Base-by-base conservation (phyloP, 2,329 filamentous ascomycete genomes). In the Purpureocillium takamizusanense region DNA sequence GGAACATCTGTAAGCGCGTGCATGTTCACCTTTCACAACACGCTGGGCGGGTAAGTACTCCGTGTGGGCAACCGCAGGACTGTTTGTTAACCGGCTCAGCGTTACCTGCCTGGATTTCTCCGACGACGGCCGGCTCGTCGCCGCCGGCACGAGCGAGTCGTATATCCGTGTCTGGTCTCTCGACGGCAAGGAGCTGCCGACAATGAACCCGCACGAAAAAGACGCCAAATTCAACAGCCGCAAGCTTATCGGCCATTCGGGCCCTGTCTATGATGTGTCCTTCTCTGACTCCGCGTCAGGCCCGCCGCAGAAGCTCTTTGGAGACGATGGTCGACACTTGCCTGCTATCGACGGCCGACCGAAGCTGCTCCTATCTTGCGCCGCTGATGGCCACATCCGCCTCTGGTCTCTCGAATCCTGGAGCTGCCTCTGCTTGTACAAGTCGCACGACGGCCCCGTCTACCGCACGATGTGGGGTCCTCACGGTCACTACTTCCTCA, bases 21-120 rank as follows among this genome's bases (percentile, higher is more conserved):
- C 68, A 97, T 97, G 85, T 95, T 94, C 58, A 98, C 92, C 1
- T 95, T 97, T 55, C 92, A 98, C 67, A 98, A 98, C 60, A 94
- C 86, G 0, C 81, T 88, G 46, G 88, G 94, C 60, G 84, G 79
- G 86, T 89, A 65, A 67, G 77, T 60, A 21, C 11, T 13, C 12
- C 28, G 28, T 25, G 21, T 25, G 21, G 5, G 21, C 5, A 25
- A 10, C 12, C n/a, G 25, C 7, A 14, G 16, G 8, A 12, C 28
- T 25, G 13, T 8, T 6, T 18, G 3, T 12, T 14, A 31, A 23
- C 5, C 7, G 25, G 7, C 2, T 12, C 39, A 90, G 86, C 40
- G 76, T 95, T 42, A 88, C 86, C n/a, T 94, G 86, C 55, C 78
- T 97, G 56, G 90, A 97, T 53, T 95, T 98, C 55, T 95, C 90